Conservation (phyloP, 2,329 filamentous ascomycete species). For the Hawksworthiomyces lignivorus region DNA sequence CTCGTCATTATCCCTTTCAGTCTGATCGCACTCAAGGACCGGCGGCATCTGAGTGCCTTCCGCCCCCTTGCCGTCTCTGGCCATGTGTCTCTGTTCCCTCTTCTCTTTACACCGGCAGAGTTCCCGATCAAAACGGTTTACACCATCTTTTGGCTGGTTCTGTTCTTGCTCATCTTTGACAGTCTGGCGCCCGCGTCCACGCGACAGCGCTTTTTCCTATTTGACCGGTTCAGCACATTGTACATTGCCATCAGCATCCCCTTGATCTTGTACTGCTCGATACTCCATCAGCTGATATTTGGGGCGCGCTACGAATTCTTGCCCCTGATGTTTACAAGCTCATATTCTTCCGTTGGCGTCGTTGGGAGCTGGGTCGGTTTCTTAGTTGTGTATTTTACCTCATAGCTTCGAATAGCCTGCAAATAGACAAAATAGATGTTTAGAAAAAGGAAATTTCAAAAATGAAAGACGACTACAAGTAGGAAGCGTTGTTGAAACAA, state of each 20-base stretch:
- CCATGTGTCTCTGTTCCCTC: slow-evolving; percentile 88
- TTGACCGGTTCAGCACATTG: slow-evolving; percentile 82
- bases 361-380: slow-evolving; percentile 94
- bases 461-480: too few species aligned
- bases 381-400: slow-evolving; percentile 79
- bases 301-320: slow-evolving; percentile 80
- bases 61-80: slow-evolving; percentile 85
- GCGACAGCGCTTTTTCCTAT: slow-evolving; percentile 73
- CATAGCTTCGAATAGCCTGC: slow-evolving; percentile 22
- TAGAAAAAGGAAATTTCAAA: too few species aligned
- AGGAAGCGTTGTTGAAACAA: too few species aligned
- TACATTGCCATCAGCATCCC: slow-evolving; percentile 90
- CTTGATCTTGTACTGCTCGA: slow-evolving; percentile 78
- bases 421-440: not conserved
- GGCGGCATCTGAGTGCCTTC: slow-evolving; percentile 86
- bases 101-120: slow-evolving; percentile 85
- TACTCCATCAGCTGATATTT: slow-evolving; percentile 77
- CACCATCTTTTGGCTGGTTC: slow-evolving; percentile 82
- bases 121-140: slow-evolving; percentile 93
- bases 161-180: slow-evolving; percentile 83
- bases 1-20: slow-evolving; percentile 94
- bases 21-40: slow-evolving; percentile 80
- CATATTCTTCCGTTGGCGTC: slow-evolving; percentile 89
- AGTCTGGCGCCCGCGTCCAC: slow-evolving; percentile 75
- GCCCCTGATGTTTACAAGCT: slow-evolving; percentile 94